Percentiles rank a stretch among this genome's conserved stretches.
phyloP scores from a whole-genome alignment of 2,329 filamentous ascomycete genomes.

The Cladosporium oxysporum region DNA sequence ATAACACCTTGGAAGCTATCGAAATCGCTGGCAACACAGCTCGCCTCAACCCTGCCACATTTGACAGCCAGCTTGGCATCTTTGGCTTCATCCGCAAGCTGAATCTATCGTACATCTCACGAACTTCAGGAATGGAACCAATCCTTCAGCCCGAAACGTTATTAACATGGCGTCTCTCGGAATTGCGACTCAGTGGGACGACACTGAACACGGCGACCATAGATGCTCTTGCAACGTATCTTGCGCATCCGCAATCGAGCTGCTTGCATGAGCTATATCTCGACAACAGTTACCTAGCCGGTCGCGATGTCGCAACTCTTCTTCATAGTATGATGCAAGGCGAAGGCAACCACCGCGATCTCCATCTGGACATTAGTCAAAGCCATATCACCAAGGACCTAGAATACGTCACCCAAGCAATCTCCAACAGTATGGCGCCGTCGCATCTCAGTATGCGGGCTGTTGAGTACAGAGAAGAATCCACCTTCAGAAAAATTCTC shows the following conservation, averaged over 20 bases:
- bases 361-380: constrained; percentile 68
- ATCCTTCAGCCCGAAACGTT: constrained; percentile 67
- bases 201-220: constrained; percentile 63
- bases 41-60: constrained; percentile 63
- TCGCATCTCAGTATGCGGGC: constrained; percentile 66
- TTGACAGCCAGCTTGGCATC: constrained; percentile 66
- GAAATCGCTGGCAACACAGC: constrained; percentile 68
- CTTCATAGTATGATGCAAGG: constrained; percentile 60
- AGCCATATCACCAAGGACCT: constrained; percentile 59
- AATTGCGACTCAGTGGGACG: constrained; percentile 65
- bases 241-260: constrained; percentile 55
- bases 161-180: constrained; percentile 66
- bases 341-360: constrained; percentile 49
- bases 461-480: constrained; percentile 68
- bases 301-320: constrained; percentile 64
- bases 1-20: constrained; percentile 66
- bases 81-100: constrained; percentile 67
- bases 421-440: constrained; percentile 57
- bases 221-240: constrained; percentile 63
- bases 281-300: constrained; percentile 67
- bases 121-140: constrained; percentile 63
- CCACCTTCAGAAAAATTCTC: constrained; percentile 64
- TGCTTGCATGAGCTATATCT: constrained; percentile 63
- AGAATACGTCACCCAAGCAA: constrained; percentile 54
- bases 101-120: constrained; percentile 65